Conservation (phyloP, 176 grass and related monocot species). For the Dendrocalamus sinicus region DNA sequence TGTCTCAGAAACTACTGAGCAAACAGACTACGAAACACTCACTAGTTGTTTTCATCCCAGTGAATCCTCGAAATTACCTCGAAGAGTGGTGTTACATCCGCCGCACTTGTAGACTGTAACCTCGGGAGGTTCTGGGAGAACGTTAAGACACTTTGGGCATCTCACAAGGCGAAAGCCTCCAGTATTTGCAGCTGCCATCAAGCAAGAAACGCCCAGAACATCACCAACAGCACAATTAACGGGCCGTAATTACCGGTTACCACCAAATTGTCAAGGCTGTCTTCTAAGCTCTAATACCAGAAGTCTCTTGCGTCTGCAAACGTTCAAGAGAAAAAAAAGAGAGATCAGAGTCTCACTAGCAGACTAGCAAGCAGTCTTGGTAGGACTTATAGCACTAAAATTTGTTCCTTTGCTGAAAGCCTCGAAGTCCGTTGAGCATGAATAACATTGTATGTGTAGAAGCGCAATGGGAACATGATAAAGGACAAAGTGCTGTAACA, state of each 20-base stretch:
- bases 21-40: background rate
- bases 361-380: background rate
- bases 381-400: background rate
- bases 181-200: constrained; percentile 52
- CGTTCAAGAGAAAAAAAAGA: background rate
- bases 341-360: background rate
- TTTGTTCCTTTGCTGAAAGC: background rate
- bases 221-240: constrained; percentile 35
- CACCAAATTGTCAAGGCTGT: background rate
- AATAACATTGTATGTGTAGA: background rate
- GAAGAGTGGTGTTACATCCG: constrained; percentile 65
- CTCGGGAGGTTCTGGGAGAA: constrained; percentile 70
- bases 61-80: constrained; percentile 61
- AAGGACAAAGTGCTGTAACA: background rate
- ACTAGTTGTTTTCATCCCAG: background rate
- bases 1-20: constrained; percentile 27
- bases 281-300: background rate
- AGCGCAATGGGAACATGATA: constrained; percentile 6
- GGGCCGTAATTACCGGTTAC: background rate
- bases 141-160: constrained; percentile 75
- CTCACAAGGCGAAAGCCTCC: constrained; percentile 62
- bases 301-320: constrained; percentile 14
- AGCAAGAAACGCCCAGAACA: constrained; percentile 29
- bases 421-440: background rate
- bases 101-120: constrained; percentile 73